A percentile compares a stretch with the other conserved stretches of the same genome.
phyloP scores from a whole-genome alignment of 2,329 filamentous ascomycete species.

The Claviceps sp. region DNA sequence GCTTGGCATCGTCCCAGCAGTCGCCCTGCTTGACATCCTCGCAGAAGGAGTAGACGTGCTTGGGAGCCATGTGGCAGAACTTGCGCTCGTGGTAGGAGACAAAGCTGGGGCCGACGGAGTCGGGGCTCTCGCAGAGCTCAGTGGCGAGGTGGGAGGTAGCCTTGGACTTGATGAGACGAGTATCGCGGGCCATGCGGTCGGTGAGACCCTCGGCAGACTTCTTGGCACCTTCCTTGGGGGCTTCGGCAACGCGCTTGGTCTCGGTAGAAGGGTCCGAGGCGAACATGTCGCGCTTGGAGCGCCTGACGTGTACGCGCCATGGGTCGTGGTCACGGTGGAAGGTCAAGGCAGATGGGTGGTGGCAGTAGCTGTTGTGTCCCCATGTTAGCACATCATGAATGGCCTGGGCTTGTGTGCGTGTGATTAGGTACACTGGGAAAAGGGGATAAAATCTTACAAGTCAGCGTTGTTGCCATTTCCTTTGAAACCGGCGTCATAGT shows the following conservation, averaged over 20 bases:
- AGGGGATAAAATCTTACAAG: not conserved
- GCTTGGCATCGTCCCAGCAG: constrained; percentile 8
- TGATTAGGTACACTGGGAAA: not conserved
- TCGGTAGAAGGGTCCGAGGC: not conserved
- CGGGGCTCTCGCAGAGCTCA: constrained; percentile 7
- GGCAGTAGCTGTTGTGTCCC: not conserved
- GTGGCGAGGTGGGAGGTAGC: not conserved
- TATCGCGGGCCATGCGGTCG: not conserved
- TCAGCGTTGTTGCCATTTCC: not conserved
- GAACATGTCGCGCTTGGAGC: not conserved
- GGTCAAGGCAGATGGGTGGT: not conserved
- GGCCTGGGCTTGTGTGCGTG: not conserved
- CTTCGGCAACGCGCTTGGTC: no score
- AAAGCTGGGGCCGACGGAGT: constrained; percentile 4
- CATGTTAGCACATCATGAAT: not conserved
- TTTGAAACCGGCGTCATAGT: not conserved
- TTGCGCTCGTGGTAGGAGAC: constrained; percentile 9
- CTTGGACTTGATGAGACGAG: constrained; percentile 1
- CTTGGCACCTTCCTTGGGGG: not conserved
- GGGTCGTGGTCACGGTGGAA: not conserved
- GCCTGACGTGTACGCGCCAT: not conserved
- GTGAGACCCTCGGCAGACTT: not conserved
- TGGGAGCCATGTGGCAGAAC: constrained; percentile 11
- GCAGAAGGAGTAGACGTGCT: constrained; percentile 9
- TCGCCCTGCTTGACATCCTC: constrained; percentile 2